These are phyloP conservation scores for Nakazawaea molendinolei DNA, from an alignment of 805 yeast species.

Conservation along the genomic window DNA sequence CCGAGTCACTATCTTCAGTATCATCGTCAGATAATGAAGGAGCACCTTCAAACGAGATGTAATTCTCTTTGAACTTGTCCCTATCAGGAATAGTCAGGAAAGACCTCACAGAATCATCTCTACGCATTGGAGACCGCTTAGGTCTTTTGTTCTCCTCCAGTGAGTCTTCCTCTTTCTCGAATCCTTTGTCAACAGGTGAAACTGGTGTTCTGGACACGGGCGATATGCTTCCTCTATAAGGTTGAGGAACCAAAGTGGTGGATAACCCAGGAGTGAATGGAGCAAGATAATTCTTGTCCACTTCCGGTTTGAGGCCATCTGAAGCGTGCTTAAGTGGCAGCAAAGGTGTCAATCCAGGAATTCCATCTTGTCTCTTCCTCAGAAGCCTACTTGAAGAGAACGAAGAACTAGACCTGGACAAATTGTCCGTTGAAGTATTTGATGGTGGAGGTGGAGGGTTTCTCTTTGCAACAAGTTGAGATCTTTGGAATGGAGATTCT, in stretches of 20 bases:
- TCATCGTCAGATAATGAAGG: slow-evolving; percentile 39
- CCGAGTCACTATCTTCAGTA: slow-evolving; percentile 32
- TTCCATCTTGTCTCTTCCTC: background rate
- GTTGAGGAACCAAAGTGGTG: slow-evolving; percentile 35
- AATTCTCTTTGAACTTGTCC: slow-evolving; percentile 65
- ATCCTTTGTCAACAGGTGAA: slow-evolving; percentile 7
- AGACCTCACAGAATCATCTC: slow-evolving; percentile 8
- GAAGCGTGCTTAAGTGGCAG: no score
- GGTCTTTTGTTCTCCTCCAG: background rate
- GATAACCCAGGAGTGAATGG: slow-evolving; percentile 38
- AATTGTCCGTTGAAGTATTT: slow-evolving; percentile 13
- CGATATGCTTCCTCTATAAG: slow-evolving; percentile 26
- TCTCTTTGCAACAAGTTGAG: slow-evolving; percentile 60
- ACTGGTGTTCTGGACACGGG: slow-evolving; percentile 25
- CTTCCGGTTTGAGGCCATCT: slow-evolving; percentile 7
- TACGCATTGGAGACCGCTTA: slow-evolving; percentile 8
- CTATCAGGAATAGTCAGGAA: slow-evolving; percentile 22
- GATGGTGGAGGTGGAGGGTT: slow-evolving; percentile 68
- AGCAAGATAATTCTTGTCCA: slow-evolving; percentile 18
- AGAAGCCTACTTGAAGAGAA: background rate
- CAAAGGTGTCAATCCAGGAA: no score
- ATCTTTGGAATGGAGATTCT: slow-evolving; percentile 59
- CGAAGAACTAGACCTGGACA: slow-evolving; percentile 5
- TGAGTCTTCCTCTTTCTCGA: background rate
- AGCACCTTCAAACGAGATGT: slow-evolving; percentile 67